These are phyloP conservation scores for Pichia sporocuriosa DNA, from an alignment of 805 yeast species.

Conservation along the genomic window DNA sequence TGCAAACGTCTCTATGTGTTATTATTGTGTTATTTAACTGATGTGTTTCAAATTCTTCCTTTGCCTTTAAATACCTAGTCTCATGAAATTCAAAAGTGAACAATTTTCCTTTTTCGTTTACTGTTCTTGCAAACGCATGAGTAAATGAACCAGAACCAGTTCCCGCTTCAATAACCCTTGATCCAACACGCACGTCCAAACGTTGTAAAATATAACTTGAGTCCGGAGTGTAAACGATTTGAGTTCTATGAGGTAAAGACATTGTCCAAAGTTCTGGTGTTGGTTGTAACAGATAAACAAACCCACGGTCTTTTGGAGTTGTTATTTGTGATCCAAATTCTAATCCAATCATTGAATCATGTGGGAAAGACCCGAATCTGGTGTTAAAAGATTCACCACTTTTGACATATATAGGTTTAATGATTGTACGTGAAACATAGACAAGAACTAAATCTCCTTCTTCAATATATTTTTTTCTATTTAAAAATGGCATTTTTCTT, in stretches of 20 bases:
- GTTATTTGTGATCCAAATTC: slow-evolving; percentile 82
- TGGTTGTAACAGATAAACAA: slow-evolving; percentile 82
- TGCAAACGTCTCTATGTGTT: slow-evolving; percentile 91
- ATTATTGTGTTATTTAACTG: slow-evolving; percentile 52
- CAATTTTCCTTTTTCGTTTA: slow-evolving; percentile 51
- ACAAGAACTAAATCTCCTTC: slow-evolving; percentile 85
- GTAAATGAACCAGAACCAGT: slow-evolving; percentile 96
- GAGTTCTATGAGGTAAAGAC: slow-evolving; percentile 96
- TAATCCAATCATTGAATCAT: slow-evolving; percentile 71
- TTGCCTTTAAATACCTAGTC: slow-evolving; percentile 74
- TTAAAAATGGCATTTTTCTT: slow-evolving; percentile 22
- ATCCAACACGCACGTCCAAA: slow-evolving; percentile 63
- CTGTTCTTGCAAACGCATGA: slow-evolving; percentile 83
- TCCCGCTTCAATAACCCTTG: slow-evolving; percentile 90
- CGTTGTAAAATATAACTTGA: slow-evolving; percentile 86
- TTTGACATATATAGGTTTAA: slow-evolving; percentile 65
- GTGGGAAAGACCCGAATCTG: slow-evolving; percentile 86
- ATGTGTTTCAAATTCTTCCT: slow-evolving; percentile 67
- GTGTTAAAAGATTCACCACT: slow-evolving; percentile 66
- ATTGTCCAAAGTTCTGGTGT: slow-evolving; percentile 94
- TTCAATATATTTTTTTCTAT: slow-evolving; percentile 60
- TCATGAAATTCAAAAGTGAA: slow-evolving; percentile 91
- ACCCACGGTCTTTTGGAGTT: slow-evolving; percentile 64
- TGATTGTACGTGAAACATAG: slow-evolving; percentile 72
- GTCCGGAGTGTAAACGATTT: slow-evolving; percentile 94